Conservation (phyloP, 73 alveolate genomes). For the Paramecium biaurelia region DNA sequence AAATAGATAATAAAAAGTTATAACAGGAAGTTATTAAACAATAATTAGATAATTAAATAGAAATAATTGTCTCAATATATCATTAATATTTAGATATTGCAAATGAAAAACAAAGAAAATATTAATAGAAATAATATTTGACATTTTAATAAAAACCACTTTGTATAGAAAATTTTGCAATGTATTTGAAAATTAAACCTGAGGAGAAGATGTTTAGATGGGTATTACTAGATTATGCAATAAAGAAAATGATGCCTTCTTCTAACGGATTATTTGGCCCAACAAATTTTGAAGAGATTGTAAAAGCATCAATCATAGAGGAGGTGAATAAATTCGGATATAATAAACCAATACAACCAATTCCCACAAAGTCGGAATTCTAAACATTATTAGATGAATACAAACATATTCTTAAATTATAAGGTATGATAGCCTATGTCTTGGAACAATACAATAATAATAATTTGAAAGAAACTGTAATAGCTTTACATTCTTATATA, state of each 20-base stretch:
- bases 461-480: not conserved
- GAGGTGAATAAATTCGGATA: not conserved
- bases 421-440: not conserved
- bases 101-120: not conserved
- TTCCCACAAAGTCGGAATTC: not conserved
- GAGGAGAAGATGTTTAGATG: slow-evolving; percentile 15
- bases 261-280: not conserved
- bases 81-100: not conserved
- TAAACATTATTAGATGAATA: not conserved
- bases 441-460: not conserved
- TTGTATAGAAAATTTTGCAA: not conserved
- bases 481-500: not conserved
- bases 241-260: not conserved
- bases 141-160: not conserved
- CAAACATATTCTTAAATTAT: not conserved
- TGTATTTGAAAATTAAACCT: not conserved
- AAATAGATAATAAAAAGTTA: not conserved
- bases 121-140: not conserved
- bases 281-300: not conserved
- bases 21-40: not conserved
- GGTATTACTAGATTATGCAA: slow-evolving; percentile 28
- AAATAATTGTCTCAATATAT: not conserved
- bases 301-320: not conserved
- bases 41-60: not conserved
- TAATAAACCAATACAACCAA: not conserved